A percentile compares a stretch with the other conserved stretches of the same genome.
These are phyloP conservation scores for Colletotrichum theobromicola DNA, from an alignment of 2,329 filamentous ascomycete species.

Conservation along the genomic window DNA sequence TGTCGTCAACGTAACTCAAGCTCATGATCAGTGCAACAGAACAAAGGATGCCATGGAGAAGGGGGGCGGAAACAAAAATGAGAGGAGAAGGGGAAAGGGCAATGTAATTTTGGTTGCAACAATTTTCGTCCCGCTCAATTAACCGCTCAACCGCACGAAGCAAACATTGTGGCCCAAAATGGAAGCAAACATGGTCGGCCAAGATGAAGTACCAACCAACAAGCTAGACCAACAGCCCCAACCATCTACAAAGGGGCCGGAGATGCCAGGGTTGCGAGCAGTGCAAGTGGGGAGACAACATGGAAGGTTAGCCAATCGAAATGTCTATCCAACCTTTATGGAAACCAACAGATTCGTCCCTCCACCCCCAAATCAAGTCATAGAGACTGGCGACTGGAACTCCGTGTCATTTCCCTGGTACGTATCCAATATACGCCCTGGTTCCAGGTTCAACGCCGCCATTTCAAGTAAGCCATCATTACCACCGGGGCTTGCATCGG, in stretches of 20 bases:
- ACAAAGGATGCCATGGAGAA: accelerated
- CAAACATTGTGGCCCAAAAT: background rate
- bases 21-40: background rate
- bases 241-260: background rate
- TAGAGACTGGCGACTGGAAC: background rate
- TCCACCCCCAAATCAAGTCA: background rate
- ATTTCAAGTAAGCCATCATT: accelerated
- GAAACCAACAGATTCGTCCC: background rate
- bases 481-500: background rate
- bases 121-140: background rate
- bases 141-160: background rate
- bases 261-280: background rate
- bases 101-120: background rate
- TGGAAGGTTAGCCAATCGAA: background rate
- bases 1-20: background rate
- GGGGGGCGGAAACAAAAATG: too few relatives aligned
- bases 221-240: background rate
- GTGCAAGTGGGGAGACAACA: background rate
- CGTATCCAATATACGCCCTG: background rate
- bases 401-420: background rate
- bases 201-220: background rate
- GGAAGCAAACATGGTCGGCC: background rate
- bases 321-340: background rate
- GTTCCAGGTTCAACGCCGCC: too few relatives aligned
- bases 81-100: background rate